phyloP scores from a whole-genome alignment of 805 yeast genomes.

The Candida michaelii region DNA sequence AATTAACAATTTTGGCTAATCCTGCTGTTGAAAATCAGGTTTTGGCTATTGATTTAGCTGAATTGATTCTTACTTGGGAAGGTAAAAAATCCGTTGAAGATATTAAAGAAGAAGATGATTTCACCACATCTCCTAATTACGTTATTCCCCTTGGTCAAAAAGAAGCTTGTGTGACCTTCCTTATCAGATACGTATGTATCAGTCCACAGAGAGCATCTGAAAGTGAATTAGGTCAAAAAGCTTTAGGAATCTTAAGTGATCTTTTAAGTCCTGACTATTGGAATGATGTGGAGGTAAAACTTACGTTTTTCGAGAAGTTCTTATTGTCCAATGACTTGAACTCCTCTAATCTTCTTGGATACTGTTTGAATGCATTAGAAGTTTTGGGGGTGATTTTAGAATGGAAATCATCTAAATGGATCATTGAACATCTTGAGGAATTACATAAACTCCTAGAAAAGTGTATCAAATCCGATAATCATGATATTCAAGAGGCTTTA shows the following conservation, averaged over 20 bases:
- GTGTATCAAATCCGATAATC: constrained; percentile 77
- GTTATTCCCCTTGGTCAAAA: constrained; percentile 73
- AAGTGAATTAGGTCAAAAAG: constrained; percentile 76
- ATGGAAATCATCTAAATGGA: constrained; percentile 78
- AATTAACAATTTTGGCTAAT: constrained; percentile 73
- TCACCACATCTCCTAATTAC: constrained; percentile 50
- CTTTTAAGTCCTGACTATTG: constrained; percentile 72
- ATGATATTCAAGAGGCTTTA: constrained; percentile 81
- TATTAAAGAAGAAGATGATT: constrained; percentile 24
- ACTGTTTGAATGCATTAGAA: constrained; percentile 87
- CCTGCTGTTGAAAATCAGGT: constrained; percentile 79
- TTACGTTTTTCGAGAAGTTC: constrained; percentile 85
- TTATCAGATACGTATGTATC: constrained; percentile 84
- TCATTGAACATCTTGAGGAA: constrained; percentile 63
- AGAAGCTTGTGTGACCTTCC: constrained; percentile 86
- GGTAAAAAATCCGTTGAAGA: constrained; percentile 28
- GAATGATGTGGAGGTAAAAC: constrained; percentile 86
- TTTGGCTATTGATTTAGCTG: constrained; percentile 87
- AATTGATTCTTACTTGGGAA: constrained; percentile 85
- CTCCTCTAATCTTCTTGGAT: constrained; percentile 67
- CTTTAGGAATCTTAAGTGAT: constrained; percentile 73
- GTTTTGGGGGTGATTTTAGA: constrained; percentile 81
- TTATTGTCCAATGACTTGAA: constrained; percentile 74
- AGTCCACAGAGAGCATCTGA: constrained; percentile 84
- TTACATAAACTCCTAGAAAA: constrained; percentile 76